Conservation (phyloP, 768 basidiomycete genomes). For the Auriscalpium orientale region DNA sequence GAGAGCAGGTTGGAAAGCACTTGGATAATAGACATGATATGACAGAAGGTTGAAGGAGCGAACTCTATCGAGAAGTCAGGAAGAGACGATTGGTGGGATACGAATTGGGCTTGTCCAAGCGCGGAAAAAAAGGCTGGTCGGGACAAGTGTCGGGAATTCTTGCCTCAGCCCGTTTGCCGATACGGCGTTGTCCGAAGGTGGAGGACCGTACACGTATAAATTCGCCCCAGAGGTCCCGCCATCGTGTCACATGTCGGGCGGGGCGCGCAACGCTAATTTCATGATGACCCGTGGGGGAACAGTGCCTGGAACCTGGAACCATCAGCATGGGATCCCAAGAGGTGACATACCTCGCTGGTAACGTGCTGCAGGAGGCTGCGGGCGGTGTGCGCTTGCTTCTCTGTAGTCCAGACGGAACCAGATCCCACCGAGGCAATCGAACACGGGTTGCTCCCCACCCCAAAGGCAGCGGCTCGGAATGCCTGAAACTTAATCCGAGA, state of each 20-base stretch:
- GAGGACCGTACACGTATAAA: slow-evolving; percentile 12
- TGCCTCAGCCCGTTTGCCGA: slow-evolving; percentile 4
- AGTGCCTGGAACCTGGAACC: slow-evolving; percentile 6
- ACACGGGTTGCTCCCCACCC: background rate
- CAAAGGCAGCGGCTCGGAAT: background rate
- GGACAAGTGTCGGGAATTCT: slow-evolving; percentile 7
- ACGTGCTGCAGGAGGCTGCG: no score
- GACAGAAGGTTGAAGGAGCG: slow-evolving; percentile 15
- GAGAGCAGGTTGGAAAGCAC: slow-evolving; percentile 23
- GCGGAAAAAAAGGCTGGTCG: slow-evolving; percentile 5
- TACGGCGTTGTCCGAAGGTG: slow-evolving; percentile 5
- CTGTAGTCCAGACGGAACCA: background rate
- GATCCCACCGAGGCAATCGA: background rate
- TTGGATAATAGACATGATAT: slow-evolving; percentile 48
- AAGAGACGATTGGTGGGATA: slow-evolving; percentile 4
- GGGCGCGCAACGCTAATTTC: slow-evolving; percentile 10
- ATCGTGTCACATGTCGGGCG: slow-evolving; percentile 10
- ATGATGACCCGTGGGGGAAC: background rate
- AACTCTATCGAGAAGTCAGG: slow-evolving; percentile 12
- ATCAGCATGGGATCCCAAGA: slow-evolving; percentile 1
- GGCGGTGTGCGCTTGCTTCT: background rate
- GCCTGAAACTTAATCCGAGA: no score
- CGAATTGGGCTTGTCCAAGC: background rate
- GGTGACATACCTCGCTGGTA: background rate
- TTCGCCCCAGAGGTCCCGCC: slow-evolving; percentile 3